Evolutionary conservation across 345 rosid species (phyloP), one percentile per base, ranked within the genome.

Genomic region (Boechera divaricarpa): DNA sequence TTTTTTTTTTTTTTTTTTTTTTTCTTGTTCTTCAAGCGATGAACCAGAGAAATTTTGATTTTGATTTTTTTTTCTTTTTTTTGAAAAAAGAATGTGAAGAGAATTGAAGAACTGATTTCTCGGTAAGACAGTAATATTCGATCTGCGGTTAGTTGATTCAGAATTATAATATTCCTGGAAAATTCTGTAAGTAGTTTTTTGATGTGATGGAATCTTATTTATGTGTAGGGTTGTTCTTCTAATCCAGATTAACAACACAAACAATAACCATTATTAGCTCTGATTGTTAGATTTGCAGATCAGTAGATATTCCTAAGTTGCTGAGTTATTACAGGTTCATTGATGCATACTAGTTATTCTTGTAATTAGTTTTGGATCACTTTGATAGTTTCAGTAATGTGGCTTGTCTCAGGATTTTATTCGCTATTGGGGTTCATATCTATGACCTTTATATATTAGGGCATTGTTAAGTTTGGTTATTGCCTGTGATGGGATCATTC

Each of bases 61-160:
- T 31, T 5, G 10, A 48, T 48, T n/a, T 13, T 47, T 1, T 2
- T 39, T 13, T 16, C 3, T 18, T 2, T 18, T 2, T 24, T 32
- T 41, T 26, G 1, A 6, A 0, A 5, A n/a, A 58, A 0, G 16
- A 28, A 69, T 44, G 47, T 1, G 13, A 26, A 38, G n/a, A 31
- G 56, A 60, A 29, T 61, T 35, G 59, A 62, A 77, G 67, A 64
- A 72, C 32, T 61, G 9, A 58, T 65, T 58, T 65, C 56, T 72
- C 36, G 58, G 10, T 32, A 9, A 10, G 51, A 47, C 4, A 21
- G 15, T 61, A 3, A 45, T 35, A 68, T 47, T 61, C 13, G 69
- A 47, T 72, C 56, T 48, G 29, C 1, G 12, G 10, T 11, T 72
- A 8, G 15, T 53, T 54, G 55, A 64, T 77, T 64, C 67, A 36